Conservation (phyloP, 2,329 filamentous ascomycete genomes). For the Epicoccum sorghinum region DNA sequence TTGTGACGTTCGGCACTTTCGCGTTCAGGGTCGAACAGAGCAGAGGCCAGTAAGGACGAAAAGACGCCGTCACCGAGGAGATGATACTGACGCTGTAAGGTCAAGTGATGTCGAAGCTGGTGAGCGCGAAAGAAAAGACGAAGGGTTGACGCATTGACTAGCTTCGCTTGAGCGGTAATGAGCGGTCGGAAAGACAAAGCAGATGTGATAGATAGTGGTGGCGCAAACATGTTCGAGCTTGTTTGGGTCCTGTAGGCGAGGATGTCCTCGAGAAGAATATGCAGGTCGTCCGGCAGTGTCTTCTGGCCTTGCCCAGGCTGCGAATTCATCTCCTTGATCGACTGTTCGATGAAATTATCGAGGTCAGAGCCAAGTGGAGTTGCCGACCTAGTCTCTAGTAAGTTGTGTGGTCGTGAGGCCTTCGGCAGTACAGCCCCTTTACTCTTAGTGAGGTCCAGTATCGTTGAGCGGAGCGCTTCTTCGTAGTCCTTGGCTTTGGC, state of each 20-base stretch:
- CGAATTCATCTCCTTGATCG: slow-evolving; percentile 33
- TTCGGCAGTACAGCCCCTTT: background rate
- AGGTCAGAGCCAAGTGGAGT: background rate
- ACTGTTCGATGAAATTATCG: slow-evolving; percentile 37
- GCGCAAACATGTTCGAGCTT: slow-evolving; percentile 44
- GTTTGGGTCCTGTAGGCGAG: slow-evolving; percentile 12
- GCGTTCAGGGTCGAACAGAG: slow-evolving; percentile 83
- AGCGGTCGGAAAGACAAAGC: slow-evolving; percentile 78
- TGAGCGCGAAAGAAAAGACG: slow-evolving; percentile 78
- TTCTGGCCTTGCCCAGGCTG: slow-evolving; percentile 21
- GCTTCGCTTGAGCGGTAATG: slow-evolving; percentile 72
- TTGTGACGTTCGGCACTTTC: slow-evolving; percentile 76
- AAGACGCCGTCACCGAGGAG: slow-evolving; percentile 86
- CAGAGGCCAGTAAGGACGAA: slow-evolving; percentile 76
- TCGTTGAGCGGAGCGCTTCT: slow-evolving; percentile 42
- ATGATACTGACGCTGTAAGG: slow-evolving; percentile 78
- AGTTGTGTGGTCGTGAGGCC: background rate
- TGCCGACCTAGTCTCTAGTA: background rate
- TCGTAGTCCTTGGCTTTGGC: slow-evolving; percentile 62
- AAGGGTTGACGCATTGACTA: slow-evolving; percentile 80
- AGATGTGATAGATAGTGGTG: slow-evolving; percentile 64
- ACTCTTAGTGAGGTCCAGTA: slow-evolving; percentile 33
- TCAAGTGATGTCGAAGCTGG: slow-evolving; percentile 72
- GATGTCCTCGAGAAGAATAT: slow-evolving; percentile 28
- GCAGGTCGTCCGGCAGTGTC: slow-evolving; percentile 37